These are phyloP conservation scores for Citrus reticulata DNA, from an alignment of 345 rosid genomes.

Conservation along the genomic window DNA sequence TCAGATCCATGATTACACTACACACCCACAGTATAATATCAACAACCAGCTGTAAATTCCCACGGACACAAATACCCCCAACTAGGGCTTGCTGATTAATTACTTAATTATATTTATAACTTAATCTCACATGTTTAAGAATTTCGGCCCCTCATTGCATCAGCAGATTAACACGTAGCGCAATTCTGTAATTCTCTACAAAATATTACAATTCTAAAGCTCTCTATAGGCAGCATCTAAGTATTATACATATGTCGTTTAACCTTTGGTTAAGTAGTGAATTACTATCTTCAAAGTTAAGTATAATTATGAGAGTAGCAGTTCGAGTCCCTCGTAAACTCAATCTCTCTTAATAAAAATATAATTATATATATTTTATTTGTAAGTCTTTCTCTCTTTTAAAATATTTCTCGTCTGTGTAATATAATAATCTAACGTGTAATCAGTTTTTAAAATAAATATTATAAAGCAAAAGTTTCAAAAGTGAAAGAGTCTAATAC, in stretches of 20 bases:
- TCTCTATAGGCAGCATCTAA: no score
- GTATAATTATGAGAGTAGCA: fast-evolving
- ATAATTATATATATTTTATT: fast-evolving
- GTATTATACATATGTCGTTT: no score
- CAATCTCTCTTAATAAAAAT: no score
- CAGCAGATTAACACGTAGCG: no score
- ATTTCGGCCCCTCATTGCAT: neutral
- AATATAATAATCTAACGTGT: no score
- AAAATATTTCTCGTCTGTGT: fast-evolving
- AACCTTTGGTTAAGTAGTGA: fast-evolving
- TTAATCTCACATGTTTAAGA: neutral
- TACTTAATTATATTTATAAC: neutral
- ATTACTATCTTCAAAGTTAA: no score
- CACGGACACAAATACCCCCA: conserved; percentile 20
- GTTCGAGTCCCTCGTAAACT: no score
- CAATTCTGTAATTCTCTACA: no score
- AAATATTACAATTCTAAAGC: no score
- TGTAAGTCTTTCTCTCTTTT: fast-evolving
- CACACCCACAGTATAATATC: conserved; percentile 11
- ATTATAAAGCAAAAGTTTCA: no score
- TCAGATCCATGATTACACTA: conserved; percentile 21
- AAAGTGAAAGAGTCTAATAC: no score
- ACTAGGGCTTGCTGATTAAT: neutral
- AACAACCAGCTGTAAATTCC: conserved; percentile 15
- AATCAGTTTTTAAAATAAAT: no score